Evolutionary conservation across 768 basidiomycete genomes (phyloP).

Genomic region (Clitopilus passeckerianus): DNA sequence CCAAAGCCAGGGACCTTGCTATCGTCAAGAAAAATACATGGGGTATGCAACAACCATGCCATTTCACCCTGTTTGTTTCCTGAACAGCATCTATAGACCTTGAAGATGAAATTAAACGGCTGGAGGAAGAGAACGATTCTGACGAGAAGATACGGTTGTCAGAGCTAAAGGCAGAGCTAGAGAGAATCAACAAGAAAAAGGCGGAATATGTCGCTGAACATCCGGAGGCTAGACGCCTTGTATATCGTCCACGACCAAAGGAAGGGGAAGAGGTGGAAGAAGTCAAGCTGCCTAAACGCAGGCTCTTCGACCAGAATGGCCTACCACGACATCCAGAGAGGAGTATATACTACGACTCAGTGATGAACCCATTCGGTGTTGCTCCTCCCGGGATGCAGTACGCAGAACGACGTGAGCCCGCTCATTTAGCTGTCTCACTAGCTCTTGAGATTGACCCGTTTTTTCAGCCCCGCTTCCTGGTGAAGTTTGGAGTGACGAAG

Average conservation of each 20-base stretch:
- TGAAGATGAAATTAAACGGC: constrained; percentile 72
- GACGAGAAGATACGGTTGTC: constrained; percentile 60
- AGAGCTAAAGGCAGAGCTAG: constrained; percentile 72
- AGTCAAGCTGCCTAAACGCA: constrained; percentile 44
- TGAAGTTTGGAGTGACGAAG: constrained; percentile 62
- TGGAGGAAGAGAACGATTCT: constrained; percentile 44
- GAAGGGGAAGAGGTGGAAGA: constrained; percentile 39
- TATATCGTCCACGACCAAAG: constrained; percentile 58
- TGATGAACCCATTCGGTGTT: constrained; percentile 91
- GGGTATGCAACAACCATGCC: constrained; percentile 36
- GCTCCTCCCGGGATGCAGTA: constrained; percentile 99
- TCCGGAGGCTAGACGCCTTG: constrained; percentile 85
- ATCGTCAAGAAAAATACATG: constrained; percentile 91
- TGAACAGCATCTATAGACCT: constrained; percentile 45
- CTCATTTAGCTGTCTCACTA: neutral
- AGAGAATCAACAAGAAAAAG: constrained; percentile 81
- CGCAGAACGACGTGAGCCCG: constrained; percentile 73
- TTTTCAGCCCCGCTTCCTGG: constrained; percentile 51
- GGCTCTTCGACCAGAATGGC: constrained; percentile 78
- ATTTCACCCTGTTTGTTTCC: neutral
- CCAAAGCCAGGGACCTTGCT: constrained; percentile 82
- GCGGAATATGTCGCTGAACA: constrained; percentile 90
- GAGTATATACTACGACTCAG: constrained; percentile 87
- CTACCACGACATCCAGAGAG: constrained; percentile 87
- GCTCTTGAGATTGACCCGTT: constrained; percentile 3